These are phyloP conservation scores for Podosphaera fusca DNA, from an alignment of 2,329 filamentous ascomycete genomes.

Conservation along the genomic window DNA sequence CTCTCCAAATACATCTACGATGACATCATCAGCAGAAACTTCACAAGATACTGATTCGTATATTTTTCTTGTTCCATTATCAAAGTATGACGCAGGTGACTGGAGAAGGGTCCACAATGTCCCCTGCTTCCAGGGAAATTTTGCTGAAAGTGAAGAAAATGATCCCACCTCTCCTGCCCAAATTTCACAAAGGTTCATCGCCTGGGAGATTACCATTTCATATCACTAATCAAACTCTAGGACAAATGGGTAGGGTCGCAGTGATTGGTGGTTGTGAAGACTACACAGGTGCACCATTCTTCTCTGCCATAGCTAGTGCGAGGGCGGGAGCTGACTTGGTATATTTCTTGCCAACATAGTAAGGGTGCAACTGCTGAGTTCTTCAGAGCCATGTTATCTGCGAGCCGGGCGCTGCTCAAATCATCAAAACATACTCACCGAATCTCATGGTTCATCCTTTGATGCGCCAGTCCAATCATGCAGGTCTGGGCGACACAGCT, in stretches of 20 bases:
- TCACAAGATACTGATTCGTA: no score
- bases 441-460: conserved; percentile 97
- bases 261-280: conserved; percentile 91
- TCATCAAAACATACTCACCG: conserved; percentile 94
- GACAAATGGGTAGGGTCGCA: conserved; percentile 73
- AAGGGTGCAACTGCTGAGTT: neutral
- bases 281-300: conserved; percentile 93
- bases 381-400: conserved; percentile 77
- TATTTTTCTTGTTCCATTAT: no score
- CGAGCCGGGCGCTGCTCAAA: conserved; percentile 62
- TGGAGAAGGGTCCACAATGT: conserved; percentile 23
- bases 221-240: conserved; percentile 16
- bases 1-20: no score
- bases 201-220: neutral
- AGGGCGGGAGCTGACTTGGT: conserved; percentile 80
- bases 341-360: conserved; percentile 10
- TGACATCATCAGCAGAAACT: no score
- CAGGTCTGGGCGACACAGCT: conserved; percentile 29
- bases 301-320: conserved; percentile 91
- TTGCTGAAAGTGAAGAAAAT: conserved; percentile 67
- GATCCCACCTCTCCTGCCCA: conserved; percentile 83
- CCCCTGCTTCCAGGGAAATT: conserved; percentile 47
- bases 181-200: conserved; percentile 69
- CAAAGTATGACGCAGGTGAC: no score
- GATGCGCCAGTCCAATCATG: conserved; percentile 51